These are phyloP conservation scores for Rhodocollybia butyracea DNA, from an alignment of 768 basidiomycete genomes.

Conservation along the genomic window DNA sequence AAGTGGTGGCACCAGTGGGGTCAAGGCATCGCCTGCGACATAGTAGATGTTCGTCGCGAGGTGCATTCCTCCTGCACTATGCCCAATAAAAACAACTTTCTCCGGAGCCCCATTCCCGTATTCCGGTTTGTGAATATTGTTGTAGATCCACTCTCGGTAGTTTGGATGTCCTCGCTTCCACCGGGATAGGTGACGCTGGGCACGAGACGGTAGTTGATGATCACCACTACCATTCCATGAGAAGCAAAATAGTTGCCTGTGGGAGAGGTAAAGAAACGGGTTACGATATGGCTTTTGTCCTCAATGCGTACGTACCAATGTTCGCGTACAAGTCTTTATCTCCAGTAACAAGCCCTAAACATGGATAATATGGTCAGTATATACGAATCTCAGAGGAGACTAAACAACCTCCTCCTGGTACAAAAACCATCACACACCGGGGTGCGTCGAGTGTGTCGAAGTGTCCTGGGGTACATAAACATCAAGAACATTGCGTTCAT, in stretches of 20 bases:
- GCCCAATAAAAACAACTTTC: not conserved
- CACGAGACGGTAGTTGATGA: conserved; percentile 1
- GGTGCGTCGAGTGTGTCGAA: not conserved
- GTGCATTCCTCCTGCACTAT: not conserved
- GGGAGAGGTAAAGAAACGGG: not conserved
- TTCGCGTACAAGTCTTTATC: not conserved
- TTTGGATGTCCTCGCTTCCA: conserved; percentile 1
- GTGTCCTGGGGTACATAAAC: not conserved
- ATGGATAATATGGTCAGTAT: too few relatives aligned
- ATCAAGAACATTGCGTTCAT: not conserved
- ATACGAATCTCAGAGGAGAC: too few relatives aligned
- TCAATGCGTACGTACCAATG: not conserved
- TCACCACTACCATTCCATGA: not conserved
- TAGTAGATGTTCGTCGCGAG: not conserved
- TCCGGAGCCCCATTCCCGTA: not conserved
- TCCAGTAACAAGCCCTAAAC: not conserved
- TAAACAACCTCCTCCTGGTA: not conserved
- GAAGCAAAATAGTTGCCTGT: not conserved
- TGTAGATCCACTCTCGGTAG: conserved; percentile 1
- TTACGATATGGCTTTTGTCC: not conserved
- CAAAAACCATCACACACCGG: not conserved
- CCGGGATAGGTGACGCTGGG: conserved; percentile 1
- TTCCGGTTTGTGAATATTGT: not conserved
- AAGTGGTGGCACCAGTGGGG: not conserved
- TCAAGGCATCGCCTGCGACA: too few relatives aligned